These are phyloP conservation scores for Waltiozyma sp. DNA, from an alignment of 1,139 yeast species.

Conservation along the genomic window DNA sequence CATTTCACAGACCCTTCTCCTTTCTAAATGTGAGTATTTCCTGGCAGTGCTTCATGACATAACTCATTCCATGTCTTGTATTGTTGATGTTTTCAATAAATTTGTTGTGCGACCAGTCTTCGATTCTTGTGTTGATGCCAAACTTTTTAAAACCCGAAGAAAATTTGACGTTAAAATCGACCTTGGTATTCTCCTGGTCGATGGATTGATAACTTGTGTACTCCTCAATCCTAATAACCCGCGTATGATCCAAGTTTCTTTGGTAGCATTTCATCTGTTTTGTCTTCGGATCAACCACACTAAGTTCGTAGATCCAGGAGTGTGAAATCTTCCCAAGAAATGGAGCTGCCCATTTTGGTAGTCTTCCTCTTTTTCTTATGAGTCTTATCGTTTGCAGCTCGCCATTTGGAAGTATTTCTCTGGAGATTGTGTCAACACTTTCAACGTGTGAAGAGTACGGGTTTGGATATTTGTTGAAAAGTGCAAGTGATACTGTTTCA, in stretches of 20 bases:
- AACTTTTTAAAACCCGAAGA: conserved; percentile 50
- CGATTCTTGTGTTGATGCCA: conserved; percentile 67
- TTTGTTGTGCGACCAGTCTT: conserved; percentile 66
- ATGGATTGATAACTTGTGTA: conserved; percentile 39
- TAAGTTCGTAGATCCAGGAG: conserved; percentile 77
- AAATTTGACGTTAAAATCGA: conserved; percentile 51
- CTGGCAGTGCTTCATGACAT: conserved; percentile 57
- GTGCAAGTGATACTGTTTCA: conserved; percentile 65
- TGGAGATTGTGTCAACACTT: conserved; percentile 68
- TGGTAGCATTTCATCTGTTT: conserved; percentile 59
- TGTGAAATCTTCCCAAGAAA: conserved; percentile 63
- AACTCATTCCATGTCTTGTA: conserved; percentile 63
- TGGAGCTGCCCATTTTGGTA: conserved; percentile 74
- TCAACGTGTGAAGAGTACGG: conserved; percentile 87
- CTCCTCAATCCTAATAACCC: conserved; percentile 74
- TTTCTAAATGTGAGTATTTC: conserved; percentile 13
- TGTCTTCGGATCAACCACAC: conserved; percentile 56
- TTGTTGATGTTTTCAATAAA: conserved; percentile 59
- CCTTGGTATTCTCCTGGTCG: conserved; percentile 25
- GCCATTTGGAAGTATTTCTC: conserved; percentile 46
- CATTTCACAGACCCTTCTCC: not conserved
- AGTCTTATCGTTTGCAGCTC: conserved; percentile 63
- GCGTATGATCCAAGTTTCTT: conserved; percentile 77
- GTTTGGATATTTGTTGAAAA: conserved; percentile 79
- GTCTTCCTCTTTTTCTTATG: conserved; percentile 67